Conservation (phyloP, 1,284 basidiomycete species). For the Pseudomicrostroma phylloplanum region DNA sequence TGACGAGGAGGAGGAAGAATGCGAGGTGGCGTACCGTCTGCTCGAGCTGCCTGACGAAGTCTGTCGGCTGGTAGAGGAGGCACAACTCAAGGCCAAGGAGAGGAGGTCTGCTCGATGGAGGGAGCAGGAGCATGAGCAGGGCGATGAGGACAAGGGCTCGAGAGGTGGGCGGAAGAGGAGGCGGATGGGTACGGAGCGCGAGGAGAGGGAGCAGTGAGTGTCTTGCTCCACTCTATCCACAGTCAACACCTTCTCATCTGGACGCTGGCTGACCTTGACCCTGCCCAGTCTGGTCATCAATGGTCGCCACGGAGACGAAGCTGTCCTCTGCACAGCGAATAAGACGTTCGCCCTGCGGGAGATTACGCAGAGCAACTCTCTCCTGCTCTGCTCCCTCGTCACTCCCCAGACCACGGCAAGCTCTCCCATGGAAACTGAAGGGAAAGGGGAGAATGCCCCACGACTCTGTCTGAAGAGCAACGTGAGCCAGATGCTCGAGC, state of each 20-base stretch:
- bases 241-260: too few relatives aligned
- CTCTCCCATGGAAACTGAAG: background rate
- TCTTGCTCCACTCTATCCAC: too few relatives aligned
- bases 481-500: slow-evolving; percentile 34
- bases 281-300: slow-evolving; percentile 33
- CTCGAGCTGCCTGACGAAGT: slow-evolving; percentile 11
- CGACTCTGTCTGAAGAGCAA: slow-evolving; percentile 23
- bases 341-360: slow-evolving; percentile 40
- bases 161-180: background rate
- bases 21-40: slow-evolving; percentile 6
- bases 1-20: too few relatives aligned
- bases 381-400: slow-evolving; percentile 34
- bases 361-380: slow-evolving; percentile 41
- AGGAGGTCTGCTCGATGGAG: background rate
- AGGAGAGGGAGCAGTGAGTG: too few relatives aligned
- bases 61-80: slow-evolving; percentile 5
- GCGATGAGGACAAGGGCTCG: background rate
- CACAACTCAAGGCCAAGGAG: background rate
- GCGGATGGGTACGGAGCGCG: background rate
- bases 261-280: too few relatives aligned
- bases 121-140: too few relatives aligned
- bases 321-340: slow-evolving; percentile 35
- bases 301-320: slow-evolving; percentile 39
- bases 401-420: background rate
- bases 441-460: background rate